Base-by-base conservation (phyloP, 345 rosid genomes). In the Bruguiera gymnorhiza region DNA sequence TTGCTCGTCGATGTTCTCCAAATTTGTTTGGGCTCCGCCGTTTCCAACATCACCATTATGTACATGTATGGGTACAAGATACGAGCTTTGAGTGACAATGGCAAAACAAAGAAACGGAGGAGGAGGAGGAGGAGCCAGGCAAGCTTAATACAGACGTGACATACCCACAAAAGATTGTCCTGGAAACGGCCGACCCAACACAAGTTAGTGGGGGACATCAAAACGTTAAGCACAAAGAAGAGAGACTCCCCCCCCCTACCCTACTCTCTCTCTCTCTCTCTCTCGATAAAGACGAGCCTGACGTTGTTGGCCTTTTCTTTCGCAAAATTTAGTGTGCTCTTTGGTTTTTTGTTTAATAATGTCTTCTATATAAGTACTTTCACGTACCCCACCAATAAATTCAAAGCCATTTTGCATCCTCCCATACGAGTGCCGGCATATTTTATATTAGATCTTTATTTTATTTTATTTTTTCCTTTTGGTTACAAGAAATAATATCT, bases 101-200 rank as follows among this genome's bases (percentile, higher is more conserved):
- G 30, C 21, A 53, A 19, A 29, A 31, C 21, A 20, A 36, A 65
- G 24, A 24, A 56, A 43, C 21, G 56, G 24, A 2, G 36, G 24
- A 24, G 24, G 24, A 23, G 23, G 15, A 27, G 34, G 5, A 52
- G 36, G 39, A 52, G 56, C 7, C 29, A 30, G 37, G 56, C 6
- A 48, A 65, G 8, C 34, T 43, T 34, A 31, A 66, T 36, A 63
- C 48, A 39, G 65, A 65, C 36, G 75, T 66, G 78, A 68, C 70
- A 73, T 65, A 63, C 51, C 56, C 84, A 78, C 74, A 66, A 71
- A 56, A 74, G 5, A 7, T 73, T 83, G 86, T 70, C 78, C 21
- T 19, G 56, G 30, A 24, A 69, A 51, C 62, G 79, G 86, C 81
- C 80, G 81, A 81, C 86, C 81, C 48, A 64, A 60, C 86, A 81